Conservation (phyloP, 2,329 filamentous ascomycete genomes). For the Teratosphaeria epicoccoides region DNA sequence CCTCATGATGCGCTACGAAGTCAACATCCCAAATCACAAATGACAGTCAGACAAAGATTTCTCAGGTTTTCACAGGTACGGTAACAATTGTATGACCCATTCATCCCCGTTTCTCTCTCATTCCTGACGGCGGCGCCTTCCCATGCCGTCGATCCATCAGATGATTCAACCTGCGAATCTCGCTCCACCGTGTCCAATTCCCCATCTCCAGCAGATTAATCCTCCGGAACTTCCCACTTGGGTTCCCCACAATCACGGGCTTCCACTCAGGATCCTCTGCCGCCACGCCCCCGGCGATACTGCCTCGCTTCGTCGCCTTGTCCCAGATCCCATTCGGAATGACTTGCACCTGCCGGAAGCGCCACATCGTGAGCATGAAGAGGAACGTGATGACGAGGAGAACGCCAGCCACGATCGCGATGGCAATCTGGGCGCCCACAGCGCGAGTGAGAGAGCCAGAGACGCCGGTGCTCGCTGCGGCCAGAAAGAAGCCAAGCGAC, state of each 20-base stretch:
- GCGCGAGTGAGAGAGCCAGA: conserved; percentile 57
- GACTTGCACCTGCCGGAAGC: conserved; percentile 57
- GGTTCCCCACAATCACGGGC: conserved; percentile 61
- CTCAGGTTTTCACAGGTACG: background rate
- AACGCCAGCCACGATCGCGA: conserved; percentile 57
- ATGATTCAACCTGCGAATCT: conserved; percentile 48
- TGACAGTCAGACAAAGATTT: background rate
- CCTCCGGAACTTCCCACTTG: conserved; percentile 55
- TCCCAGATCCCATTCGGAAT: conserved; percentile 49
- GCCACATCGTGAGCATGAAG: conserved; percentile 50
- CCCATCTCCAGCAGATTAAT: conserved; percentile 65
- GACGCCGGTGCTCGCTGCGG: conserved; percentile 56
- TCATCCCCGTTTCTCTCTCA: background rate
- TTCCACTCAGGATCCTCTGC: conserved; percentile 52
- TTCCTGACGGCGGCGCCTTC: background rate
- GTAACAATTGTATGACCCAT: background rate
- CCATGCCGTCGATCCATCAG: conserved; percentile 9
- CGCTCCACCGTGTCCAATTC: conserved; percentile 57
- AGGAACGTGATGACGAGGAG: conserved; percentile 54
- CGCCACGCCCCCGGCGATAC: conserved; percentile 31
- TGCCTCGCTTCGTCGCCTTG: conserved; percentile 36
- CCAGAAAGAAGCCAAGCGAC: conserved; percentile 56
- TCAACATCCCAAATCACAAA: background rate
- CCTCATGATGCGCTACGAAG: background rate
- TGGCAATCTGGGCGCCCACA: conserved; percentile 57